Conservation (phyloP, 768 basidiomycete species). For the Russula ochroleuca region DNA sequence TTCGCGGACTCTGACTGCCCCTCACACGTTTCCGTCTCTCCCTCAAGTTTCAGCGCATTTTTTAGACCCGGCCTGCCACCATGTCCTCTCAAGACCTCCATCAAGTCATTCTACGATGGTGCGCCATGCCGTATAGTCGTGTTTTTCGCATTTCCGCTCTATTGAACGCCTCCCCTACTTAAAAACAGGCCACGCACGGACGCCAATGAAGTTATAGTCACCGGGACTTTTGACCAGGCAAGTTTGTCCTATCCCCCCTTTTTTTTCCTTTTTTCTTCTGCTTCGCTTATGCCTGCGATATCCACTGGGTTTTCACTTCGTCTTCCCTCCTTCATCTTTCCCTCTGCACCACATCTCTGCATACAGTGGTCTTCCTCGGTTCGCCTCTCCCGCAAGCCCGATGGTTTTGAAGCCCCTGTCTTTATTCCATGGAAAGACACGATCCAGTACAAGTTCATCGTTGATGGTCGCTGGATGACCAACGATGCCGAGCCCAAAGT, state of each 20-base stretch:
- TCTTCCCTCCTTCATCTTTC: slow-evolving; percentile 24
- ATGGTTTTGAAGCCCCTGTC: slow-evolving; percentile 32
- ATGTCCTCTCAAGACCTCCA: slow-evolving; percentile 22
- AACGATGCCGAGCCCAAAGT: slow-evolving; percentile 32
- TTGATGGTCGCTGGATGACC: slow-evolving; percentile 36
- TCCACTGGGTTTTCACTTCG: slow-evolving; percentile 25
- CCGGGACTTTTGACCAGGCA: slow-evolving; percentile 29
- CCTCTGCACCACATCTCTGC: slow-evolving; percentile 21
- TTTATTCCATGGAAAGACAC: slow-evolving; percentile 32
- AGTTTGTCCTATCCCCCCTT: slow-evolving; percentile 9
- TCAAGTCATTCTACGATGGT: slow-evolving; percentile 23
- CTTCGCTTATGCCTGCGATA: slow-evolving; percentile 24
- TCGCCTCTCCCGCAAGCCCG: slow-evolving; percentile 31
- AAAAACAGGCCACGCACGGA: slow-evolving; percentile 27
- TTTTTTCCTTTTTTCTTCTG: neutral
- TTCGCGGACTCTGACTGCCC: neutral
- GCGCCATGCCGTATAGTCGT: slow-evolving; percentile 20
- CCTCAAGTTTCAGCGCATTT: neutral
- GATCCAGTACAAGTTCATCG: slow-evolving; percentile 37
- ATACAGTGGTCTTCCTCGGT: slow-evolving; percentile 32
- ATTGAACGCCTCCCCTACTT: neutral
- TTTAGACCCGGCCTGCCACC: neutral
- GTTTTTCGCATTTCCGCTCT: slow-evolving; percentile 6
- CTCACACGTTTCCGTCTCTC: slow-evolving; percentile 11
- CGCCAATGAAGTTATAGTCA: slow-evolving; percentile 27